These are phyloP conservation scores for Neurospora crassa DNA, from an alignment of 2,329 filamentous ascomycete genomes.

Conservation along the genomic window DNA sequence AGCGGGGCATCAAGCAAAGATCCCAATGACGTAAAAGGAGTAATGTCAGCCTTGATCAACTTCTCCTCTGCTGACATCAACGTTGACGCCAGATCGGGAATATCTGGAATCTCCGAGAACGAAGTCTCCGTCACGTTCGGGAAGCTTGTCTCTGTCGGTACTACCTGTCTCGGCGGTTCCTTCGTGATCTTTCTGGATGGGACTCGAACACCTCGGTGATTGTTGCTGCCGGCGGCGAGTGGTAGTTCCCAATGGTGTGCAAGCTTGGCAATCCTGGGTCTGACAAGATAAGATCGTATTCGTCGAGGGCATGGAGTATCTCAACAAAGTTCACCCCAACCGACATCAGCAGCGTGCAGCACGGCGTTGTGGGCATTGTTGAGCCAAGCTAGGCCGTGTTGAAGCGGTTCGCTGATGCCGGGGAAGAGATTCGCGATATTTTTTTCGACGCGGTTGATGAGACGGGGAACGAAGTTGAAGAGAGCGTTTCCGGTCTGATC, in stretches of 20 bases:
- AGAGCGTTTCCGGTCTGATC: slow-evolving; percentile 9
- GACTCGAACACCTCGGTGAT: slow-evolving; percentile 5
- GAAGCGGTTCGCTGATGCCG: slow-evolving; percentile 9
- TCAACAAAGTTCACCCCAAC: slow-evolving; percentile 12
- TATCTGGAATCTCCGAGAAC: background rate
- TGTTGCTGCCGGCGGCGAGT: slow-evolving; percentile 13
- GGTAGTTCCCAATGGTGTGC: slow-evolving; percentile 15
- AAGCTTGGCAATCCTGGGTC: slow-evolving; percentile 12
- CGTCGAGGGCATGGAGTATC: slow-evolving; percentile 14
- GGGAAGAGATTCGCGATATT: slow-evolving; percentile 13
- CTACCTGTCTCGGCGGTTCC: slow-evolving; percentile 4
- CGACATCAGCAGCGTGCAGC: slow-evolving; percentile 5
- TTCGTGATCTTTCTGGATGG: slow-evolving; percentile 7
- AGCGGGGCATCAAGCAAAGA: background rate
- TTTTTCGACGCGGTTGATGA: slow-evolving; percentile 10
- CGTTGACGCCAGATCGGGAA: background rate
- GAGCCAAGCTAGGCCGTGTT: slow-evolving; percentile 12
- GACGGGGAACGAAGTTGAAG: slow-evolving; percentile 11
- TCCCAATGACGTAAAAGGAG: background rate
- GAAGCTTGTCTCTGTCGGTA: slow-evolving; percentile 1
- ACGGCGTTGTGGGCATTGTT: slow-evolving; percentile 13
- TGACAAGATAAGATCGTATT: slow-evolving; percentile 13
- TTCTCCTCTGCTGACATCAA: background rate
- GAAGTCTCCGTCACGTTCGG: background rate
- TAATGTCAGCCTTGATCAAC: background rate